Base-by-base conservation (phyloP, 2,329 filamentous ascomycete species). In the Apiospora pterosperma region DNA sequence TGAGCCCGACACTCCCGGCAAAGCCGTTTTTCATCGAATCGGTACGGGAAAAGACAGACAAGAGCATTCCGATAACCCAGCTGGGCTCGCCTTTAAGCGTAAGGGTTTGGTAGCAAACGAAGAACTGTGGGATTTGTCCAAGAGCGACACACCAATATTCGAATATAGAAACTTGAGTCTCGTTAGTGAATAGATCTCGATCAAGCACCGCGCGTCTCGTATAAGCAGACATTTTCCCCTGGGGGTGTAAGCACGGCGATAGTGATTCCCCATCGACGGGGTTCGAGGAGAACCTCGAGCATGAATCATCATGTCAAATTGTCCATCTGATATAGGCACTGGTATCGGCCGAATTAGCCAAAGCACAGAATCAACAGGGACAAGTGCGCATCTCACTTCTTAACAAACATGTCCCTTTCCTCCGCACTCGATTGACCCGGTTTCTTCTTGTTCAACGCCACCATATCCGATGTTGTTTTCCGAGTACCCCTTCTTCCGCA, bases 291-390 rank as follows among this genome's bases (percentile, higher is more conserved):
- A 52, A 10, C 34, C 7, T 25, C 25, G 48, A 28, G 25, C 25
- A 34, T n/a, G 48, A 16, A 55, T n/a, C 25, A 34, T 34, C 48
- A 55, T 55, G 48, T 55, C 48, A 55, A 55, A 64, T 62, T 67
- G 61, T 64, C 64, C 65, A 48, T 69, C 58, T 25, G 59, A 59
- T 41, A 44, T 36, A 28, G 41, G 60, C 28, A 62, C 60, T 62
- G 60, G 38, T 23, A 23, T 62, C 60, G 39, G 23, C 5, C 39
- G 19, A 21, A 21, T 62, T 44, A 62, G 60, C 60, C 16, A 31
- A 31, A 16, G 36, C 14, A 25, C 21, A n/a, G 14, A 11, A n/a
- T 16, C 19, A 19, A 41, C 19, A 31, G 59, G 34, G 34, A 4
- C 8, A 41, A n/a, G 59, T 65, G 64, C 59, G 42, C 28, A 38